A percentile compares a stretch with the other conserved stretches of the same genome.
Conservation (phyloP, 1,284 basidiomycete species). For the Austropuccinia psidii region DNA sequence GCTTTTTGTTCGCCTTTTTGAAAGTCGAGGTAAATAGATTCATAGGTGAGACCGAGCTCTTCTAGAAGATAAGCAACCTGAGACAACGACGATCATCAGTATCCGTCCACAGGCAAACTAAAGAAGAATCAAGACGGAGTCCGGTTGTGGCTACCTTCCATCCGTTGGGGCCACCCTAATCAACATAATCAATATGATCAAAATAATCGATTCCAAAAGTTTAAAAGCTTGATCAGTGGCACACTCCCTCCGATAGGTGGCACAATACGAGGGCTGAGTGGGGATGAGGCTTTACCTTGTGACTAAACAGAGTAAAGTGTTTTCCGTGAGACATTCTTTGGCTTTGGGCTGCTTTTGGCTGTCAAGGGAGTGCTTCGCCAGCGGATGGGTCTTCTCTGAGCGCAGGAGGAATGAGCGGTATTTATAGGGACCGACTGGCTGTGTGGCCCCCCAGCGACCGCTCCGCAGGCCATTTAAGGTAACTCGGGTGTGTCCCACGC, state of each 20-base stretch:
- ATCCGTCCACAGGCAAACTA: background rate
- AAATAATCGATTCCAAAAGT: background rate
- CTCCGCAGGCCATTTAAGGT: too few relatives aligned
- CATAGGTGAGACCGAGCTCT: conserved; percentile 13
- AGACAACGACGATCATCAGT: background rate
- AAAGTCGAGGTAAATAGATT: conserved; percentile 1
- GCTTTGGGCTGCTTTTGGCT: too few relatives aligned
- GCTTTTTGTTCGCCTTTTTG: conserved; percentile 12
- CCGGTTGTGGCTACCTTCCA: background rate
- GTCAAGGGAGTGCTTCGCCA: too few relatives aligned
- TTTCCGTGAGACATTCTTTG: conserved; percentile 16
- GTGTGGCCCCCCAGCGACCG: too few relatives aligned
- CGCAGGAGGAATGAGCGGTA: too few relatives aligned
- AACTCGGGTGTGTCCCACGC: too few relatives aligned
- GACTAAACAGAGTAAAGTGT: conserved; percentile 16
- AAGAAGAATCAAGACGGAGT: background rate
- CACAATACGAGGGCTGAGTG: background rate
- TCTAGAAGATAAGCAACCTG: conserved; percentile 2
- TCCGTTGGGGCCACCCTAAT: background rate
- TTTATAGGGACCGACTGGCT: too few relatives aligned
- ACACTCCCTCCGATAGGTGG: background rate
- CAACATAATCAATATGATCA: background rate
- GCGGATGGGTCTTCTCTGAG: too few relatives aligned
- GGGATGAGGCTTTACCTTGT: background rate
- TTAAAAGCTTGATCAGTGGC: background rate